Conservation (phyloP, 371 early-diverging fungal genomes). For the Mortierella sp. region DNA sequence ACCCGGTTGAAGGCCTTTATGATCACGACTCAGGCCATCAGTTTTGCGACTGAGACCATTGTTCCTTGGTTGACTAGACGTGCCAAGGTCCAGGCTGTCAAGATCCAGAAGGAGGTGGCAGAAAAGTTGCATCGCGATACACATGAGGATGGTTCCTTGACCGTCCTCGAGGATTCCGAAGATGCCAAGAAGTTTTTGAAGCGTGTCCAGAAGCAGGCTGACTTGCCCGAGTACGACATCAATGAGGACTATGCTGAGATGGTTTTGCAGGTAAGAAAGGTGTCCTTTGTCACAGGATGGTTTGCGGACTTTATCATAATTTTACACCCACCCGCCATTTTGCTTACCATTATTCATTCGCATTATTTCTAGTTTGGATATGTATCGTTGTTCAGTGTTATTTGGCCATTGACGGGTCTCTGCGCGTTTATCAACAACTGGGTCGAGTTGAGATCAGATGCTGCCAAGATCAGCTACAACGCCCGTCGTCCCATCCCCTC, state of each 20-base stretch:
- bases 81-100: constrained; percentile 61
- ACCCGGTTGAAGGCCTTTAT: constrained; percentile 83
- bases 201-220: constrained; percentile 65
- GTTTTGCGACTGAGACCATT: constrained; percentile 79
- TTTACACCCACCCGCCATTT: no score
- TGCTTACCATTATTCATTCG: neutral
- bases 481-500: constrained; percentile 80
- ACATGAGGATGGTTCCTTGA: constrained; percentile 19
- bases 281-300: neutral
- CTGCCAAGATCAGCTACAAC: constrained; percentile 82
- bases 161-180: constrained; percentile 44
- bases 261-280: constrained; percentile 80
- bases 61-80: constrained; percentile 75
- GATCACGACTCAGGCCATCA: constrained; percentile 86
- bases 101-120: constrained; percentile 40
- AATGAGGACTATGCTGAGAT: constrained; percentile 94
- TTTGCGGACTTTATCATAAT: neutral
- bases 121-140: constrained; percentile 25
- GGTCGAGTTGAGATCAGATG: constrained; percentile 91
- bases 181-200: constrained; percentile 65
- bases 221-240: constrained; percentile 83
- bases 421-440: constrained; percentile 89
- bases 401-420: constrained; percentile 88
- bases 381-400: constrained; percentile 87
- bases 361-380: constrained; percentile 68